phyloP scores from a whole-genome alignment of 2,329 filamentous ascomycete genomes.

The Thermoascus crustaceus region DNA sequence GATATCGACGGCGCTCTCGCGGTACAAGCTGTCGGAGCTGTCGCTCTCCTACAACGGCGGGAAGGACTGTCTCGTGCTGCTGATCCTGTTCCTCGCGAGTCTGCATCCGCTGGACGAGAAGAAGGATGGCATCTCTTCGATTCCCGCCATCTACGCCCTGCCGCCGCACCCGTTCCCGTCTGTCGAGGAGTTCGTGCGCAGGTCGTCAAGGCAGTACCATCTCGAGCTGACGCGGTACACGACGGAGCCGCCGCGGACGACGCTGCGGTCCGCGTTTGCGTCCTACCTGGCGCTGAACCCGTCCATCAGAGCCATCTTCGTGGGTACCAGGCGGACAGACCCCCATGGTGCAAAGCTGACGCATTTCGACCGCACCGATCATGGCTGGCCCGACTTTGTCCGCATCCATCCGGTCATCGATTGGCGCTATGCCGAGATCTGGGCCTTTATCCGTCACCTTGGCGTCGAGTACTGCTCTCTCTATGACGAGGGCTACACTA shows the following conservation, averaged over 20 bases:
- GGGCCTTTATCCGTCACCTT: slow-evolving; percentile 69
- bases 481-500: slow-evolving; percentile 86
- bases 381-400: slow-evolving; percentile 87
- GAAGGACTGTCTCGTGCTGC: slow-evolving; percentile 91
- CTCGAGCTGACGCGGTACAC: slow-evolving; percentile 68
- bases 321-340: slow-evolving; percentile 83
- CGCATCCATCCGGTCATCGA: slow-evolving; percentile 92
- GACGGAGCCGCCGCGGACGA: slow-evolving; percentile 44
- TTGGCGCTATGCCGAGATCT: slow-evolving; percentile 94
- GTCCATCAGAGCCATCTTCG: slow-evolving; percentile 67
- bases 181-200: slow-evolving; percentile 74
- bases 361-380: slow-evolving; percentile 80
- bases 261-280: slow-evolving; percentile 72
- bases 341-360: slow-evolving; percentile 73
- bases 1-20: slow-evolving; percentile 64
- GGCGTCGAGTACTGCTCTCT: slow-evolving; percentile 75
- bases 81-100: slow-evolving; percentile 73
- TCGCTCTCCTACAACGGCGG: slow-evolving; percentile 95
- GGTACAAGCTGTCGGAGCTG: slow-evolving; percentile 70
- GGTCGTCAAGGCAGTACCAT: slow-evolving; percentile 60
- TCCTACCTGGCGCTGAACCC: slow-evolving; percentile 54
- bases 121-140: slow-evolving; percentile 18
- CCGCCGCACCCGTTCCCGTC: slow-evolving; percentile 74
- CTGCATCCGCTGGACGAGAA: slow-evolving; percentile 36
- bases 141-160: slow-evolving; percentile 85